Conservation (phyloP, 805 yeast genomes). For the Priceomyces medius region DNA sequence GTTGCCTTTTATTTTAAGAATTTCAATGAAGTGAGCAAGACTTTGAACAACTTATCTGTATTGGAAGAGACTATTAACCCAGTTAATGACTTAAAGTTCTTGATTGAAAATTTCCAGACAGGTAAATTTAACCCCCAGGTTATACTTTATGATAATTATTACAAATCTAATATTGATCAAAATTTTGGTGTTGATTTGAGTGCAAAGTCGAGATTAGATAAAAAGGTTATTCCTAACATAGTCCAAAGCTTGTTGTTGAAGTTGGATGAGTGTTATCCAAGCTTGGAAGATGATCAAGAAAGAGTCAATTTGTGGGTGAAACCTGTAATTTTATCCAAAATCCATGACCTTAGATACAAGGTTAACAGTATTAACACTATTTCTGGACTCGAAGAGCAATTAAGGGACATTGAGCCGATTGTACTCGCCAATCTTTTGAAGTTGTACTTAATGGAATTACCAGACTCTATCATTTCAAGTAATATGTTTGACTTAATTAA, state of each 20-base stretch:
- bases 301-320: slow-evolving; percentile 68
- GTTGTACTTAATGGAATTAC: slow-evolving; percentile 73
- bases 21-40: slow-evolving; percentile 53
- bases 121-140: slow-evolving; percentile 77
- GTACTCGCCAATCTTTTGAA: slow-evolving; percentile 68
- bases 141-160: slow-evolving; percentile 74
- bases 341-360: slow-evolving; percentile 60
- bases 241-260: slow-evolving; percentile 61
- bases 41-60: slow-evolving; percentile 59
- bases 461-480: slow-evolving; percentile 69
- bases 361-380: slow-evolving; percentile 41
- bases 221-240: slow-evolving; percentile 67
- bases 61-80: slow-evolving; percentile 75
- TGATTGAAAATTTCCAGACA: slow-evolving; percentile 66
- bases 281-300: slow-evolving; percentile 62
- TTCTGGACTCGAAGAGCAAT: slow-evolving; percentile 29
- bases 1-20: slow-evolving; percentile 63
- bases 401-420: slow-evolving; percentile 48
- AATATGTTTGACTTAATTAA: slow-evolving; percentile 65
- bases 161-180: slow-evolving; percentile 63
- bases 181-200: slow-evolving; percentile 80
- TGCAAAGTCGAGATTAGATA: slow-evolving; percentile 67
- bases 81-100: slow-evolving; percentile 59
- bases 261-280: slow-evolving; percentile 72
- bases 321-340: slow-evolving; percentile 57